phyloP scores from a whole-genome alignment of 1,139 yeast species.

The Yamadazyma sp. region DNA sequence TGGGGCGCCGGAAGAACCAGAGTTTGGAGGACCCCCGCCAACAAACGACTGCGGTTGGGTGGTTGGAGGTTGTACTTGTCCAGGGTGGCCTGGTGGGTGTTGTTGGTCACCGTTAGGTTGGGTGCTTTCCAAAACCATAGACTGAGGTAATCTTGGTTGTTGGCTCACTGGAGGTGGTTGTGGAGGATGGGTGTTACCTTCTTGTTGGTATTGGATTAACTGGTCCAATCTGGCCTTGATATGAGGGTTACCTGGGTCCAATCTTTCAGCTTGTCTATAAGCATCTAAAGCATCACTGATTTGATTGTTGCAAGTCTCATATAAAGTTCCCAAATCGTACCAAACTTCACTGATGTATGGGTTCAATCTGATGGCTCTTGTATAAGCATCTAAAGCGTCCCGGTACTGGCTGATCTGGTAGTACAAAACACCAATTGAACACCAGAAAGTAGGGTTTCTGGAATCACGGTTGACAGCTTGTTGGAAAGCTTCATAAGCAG shows the following conservation, averaged over 20 bases:
- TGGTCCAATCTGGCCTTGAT: conserved; percentile 91
- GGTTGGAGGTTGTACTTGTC: conserved; percentile 11
- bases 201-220: conserved; percentile 71
- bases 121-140: conserved; percentile 55
- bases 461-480: conserved; percentile 97
- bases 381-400: conserved; percentile 96
- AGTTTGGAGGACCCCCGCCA: conserved; percentile 3
- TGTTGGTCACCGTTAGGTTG: conserved; percentile 25
- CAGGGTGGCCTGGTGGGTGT: conserved; percentile 16
- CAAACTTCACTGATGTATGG: conserved; percentile 97
- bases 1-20: conserved; percentile 4
- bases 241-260: conserved; percentile 93
- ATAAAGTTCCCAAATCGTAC: conserved; percentile 96
- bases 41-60: conserved; percentile 4
- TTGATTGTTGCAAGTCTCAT: conserved; percentile 96
- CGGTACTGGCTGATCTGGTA: conserved; percentile 94
- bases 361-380: conserved; percentile 90
- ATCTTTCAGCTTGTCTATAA: conserved; percentile 90
- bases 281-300: conserved; percentile 94
- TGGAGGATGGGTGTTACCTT: conserved; percentile 65
- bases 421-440: conserved; percentile 94
- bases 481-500: conserved; percentile 97
- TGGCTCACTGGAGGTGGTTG: conserved; percentile 68
- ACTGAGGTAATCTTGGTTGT: conserved; percentile 57
- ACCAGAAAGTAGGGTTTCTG: conserved; percentile 97